Base-by-base conservation (phyloP, 805 yeast genomes). In the Komagataella ulmi region DNA sequence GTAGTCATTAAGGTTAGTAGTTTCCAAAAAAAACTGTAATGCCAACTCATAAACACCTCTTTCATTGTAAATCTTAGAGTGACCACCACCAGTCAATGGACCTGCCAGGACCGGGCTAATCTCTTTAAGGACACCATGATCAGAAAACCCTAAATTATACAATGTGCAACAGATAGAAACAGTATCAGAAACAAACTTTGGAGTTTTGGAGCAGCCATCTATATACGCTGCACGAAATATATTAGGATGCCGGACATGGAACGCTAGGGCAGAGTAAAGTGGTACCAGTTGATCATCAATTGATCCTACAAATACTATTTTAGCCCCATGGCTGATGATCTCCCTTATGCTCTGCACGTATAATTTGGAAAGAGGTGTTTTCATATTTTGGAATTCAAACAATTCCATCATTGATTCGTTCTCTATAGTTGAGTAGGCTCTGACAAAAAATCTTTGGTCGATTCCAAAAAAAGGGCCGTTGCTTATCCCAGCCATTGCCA, bases 401-500 rank as follows among this genome's bases (percentile, higher is more conserved):
- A 91, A 69, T 65, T 91, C 99, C 58, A 76, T 69, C 67, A 91
- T 66, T 0, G 97, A 87, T 51, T 85, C 96, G 57, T 82, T 85
- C 62, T 93, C 99, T 54, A 91, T 84, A 0, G 95, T 81, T 1
- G 95, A 83, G 60, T 89, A 89, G 0, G 97, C 97, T 56, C 89
- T 77, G 66, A 91, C 83, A 55, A 90, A 77, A 23, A 89, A 69
- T 7, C 82, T 80, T 63, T 88, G 89, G 62, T 93, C 98, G 58
- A 80, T 79, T 0, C 97, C 97, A 57, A 81, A 88, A 61, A 88
- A 86, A 2, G 99, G 99, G 0, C 99, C 99, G 62, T 88, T 80
- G 59, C 89, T 88, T 21, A 90, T 80, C 1, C 98, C 98, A 0
- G 98, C 98, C 99, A 91, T 91, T 3, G 91, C 91, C 49, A 91